phyloP scores from a whole-genome alignment of 2,329 filamentous ascomycete genomes.

The Penicillium verrucosum region DNA sequence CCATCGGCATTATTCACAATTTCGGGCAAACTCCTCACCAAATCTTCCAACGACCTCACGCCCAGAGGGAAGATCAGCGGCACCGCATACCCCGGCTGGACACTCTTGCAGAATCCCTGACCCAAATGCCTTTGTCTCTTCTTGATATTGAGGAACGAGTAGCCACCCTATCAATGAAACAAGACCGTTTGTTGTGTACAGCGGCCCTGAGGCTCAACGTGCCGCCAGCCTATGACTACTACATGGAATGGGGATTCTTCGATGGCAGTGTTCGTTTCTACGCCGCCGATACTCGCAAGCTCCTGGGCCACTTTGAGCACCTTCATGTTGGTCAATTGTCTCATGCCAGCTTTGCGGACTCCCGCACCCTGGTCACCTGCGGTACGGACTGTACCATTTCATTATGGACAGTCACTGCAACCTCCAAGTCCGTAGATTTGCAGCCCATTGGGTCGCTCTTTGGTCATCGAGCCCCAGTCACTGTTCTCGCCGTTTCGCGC shows the following conservation, averaged over 20 bases:
- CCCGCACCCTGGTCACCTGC: conserved; percentile 84
- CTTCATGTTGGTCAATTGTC: conserved; percentile 88
- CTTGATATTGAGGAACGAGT: conserved; percentile 76
- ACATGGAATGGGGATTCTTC: conserved; percentile 92
- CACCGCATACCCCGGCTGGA: conserved; percentile 70
- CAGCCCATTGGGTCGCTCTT: conserved; percentile 77
- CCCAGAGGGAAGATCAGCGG: conserved; percentile 66
- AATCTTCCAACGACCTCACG: conserved; percentile 80
- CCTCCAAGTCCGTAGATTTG: conserved; percentile 71
- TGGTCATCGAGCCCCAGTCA: conserved; percentile 82
- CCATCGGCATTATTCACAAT: conserved; percentile 95
- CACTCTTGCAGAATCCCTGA: conserved; percentile 70
- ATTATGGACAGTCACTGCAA: conserved; percentile 69
- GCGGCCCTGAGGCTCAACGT: conserved; percentile 83
- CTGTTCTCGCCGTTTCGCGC: conserved; percentile 76
- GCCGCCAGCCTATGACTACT: conserved; percentile 81
- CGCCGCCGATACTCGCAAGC: conserved; percentile 74
- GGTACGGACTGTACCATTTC: conserved; percentile 90
- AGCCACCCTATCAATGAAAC: conserved; percentile 70
- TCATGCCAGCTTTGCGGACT: conserved; percentile 78
- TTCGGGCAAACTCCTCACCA: conserved; percentile 98
- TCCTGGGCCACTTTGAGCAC: conserved; percentile 87
- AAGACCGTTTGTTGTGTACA: conserved; percentile 79
- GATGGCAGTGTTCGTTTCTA: conserved; percentile 93
- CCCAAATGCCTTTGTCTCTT: conserved; percentile 73